phyloP scores from a whole-genome alignment of 257 asterid genomes.

The Nicotiana undulata region DNA sequence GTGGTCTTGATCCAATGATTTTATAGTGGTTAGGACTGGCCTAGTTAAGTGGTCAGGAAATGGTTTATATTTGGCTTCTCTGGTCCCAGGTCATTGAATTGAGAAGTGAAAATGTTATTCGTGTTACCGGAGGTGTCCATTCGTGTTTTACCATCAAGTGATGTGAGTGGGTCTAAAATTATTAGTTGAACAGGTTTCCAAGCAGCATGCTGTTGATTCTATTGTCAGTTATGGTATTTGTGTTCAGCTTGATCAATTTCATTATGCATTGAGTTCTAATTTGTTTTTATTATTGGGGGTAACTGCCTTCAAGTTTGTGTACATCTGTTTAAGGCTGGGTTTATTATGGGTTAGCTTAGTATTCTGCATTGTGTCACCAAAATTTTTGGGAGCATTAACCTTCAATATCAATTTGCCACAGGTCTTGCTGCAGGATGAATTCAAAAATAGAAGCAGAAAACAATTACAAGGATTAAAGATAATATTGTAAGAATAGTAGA shows the following conservation, averaged over 20 bases:
- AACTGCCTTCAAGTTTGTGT: not conserved
- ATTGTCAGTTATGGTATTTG: not conserved
- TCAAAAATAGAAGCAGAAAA: constrained; percentile 11
- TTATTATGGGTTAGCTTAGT: not conserved
- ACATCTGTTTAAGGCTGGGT: not conserved
- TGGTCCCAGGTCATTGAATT: too few species aligned
- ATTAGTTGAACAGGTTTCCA: not conserved
- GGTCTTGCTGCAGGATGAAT: constrained; percentile 3
- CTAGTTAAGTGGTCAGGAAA: too few species aligned
- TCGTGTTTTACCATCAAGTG: not conserved
- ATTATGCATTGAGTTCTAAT: not conserved
- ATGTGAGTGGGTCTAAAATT: not conserved
- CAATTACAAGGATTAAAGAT: not conserved
- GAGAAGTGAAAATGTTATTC: too few species aligned
- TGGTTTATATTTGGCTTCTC: too few species aligned
- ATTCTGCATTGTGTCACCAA: not conserved
- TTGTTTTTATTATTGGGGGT: not conserved
- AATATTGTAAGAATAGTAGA: constrained; percentile 17
- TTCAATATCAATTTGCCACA: not conserved
- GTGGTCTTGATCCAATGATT: not conserved
- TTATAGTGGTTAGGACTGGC: not conserved
- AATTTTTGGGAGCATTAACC: not conserved
- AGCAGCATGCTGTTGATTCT: not conserved
- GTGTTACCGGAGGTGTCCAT: not conserved
- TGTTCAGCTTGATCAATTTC: not conserved